phyloP scores from a whole-genome alignment of 1,284 basidiomycete genomes.

The Polyporus tsugae region DNA sequence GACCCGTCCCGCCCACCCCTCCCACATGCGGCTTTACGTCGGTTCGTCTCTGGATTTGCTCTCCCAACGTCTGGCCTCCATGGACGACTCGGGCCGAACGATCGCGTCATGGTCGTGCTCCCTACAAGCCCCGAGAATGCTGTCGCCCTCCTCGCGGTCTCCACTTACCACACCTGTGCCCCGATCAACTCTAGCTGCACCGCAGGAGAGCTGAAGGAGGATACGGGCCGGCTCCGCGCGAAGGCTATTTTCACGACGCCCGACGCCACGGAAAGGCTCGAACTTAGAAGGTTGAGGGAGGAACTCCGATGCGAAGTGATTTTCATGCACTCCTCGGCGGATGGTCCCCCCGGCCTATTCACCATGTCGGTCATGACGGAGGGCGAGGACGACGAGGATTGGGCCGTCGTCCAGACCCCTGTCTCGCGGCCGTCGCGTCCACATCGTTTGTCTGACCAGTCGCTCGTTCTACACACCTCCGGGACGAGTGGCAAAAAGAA shows the following conservation, averaged over 20 bases:
- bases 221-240: slow-evolving; percentile 28
- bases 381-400: slow-evolving; percentile 25
- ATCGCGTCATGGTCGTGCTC: slow-evolving; percentile 32
- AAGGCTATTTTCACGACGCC: slow-evolving; percentile 32
- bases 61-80: slow-evolving; percentile 32
- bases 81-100: slow-evolving; percentile 24
- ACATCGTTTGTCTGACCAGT: slow-evolving; percentile 54
- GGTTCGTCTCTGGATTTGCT: slow-evolving; percentile 27
- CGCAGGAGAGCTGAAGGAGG: slow-evolving; percentile 30
- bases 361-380: slow-evolving; percentile 46
- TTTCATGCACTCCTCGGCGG: slow-evolving; percentile 42
- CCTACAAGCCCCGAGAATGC: slow-evolving; percentile 34
- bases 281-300: slow-evolving; percentile 23
- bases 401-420: slow-evolving; percentile 26
- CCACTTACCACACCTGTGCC: slow-evolving; percentile 31
- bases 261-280: slow-evolving; percentile 29
- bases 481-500: slow-evolving; percentile 72
- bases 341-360: slow-evolving; percentile 50
- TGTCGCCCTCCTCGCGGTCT: slow-evolving; percentile 30
- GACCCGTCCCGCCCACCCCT: slow-evolving; percentile 26
- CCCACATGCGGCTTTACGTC: slow-evolving; percentile 28
- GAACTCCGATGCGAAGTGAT: slow-evolving; percentile 40
- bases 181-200: slow-evolving; percentile 33
- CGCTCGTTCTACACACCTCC: slow-evolving; percentile 67
- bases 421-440: slow-evolving; percentile 37